phyloP scores from a whole-genome alignment of 75 land plant species.

The Cunninghamia lanceolata region DNA sequence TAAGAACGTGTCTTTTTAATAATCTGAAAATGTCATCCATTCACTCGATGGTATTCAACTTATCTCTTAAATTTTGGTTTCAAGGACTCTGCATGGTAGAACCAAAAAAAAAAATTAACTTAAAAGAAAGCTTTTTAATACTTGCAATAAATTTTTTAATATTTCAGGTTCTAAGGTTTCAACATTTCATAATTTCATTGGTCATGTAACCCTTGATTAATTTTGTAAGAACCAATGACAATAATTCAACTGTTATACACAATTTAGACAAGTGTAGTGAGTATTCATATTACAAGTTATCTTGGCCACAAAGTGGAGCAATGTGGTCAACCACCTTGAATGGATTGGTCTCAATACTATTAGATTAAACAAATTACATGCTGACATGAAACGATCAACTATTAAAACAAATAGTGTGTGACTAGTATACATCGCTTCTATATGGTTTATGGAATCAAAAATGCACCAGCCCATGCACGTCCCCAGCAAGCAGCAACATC shows the following conservation, averaged over 20 bases:
- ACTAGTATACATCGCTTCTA: neutral
- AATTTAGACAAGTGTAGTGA: neutral
- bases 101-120: too few relatives aligned
- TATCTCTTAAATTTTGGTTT: neutral
- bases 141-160: too few relatives aligned
- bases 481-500: neutral
- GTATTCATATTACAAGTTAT: neutral
- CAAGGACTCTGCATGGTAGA: neutral
- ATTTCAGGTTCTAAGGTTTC: neutral
- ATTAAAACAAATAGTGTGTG: neutral
- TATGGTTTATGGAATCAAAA: neutral
- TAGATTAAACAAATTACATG: neutral
- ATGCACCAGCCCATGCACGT: neutral
- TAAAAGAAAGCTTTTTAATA: too few relatives aligned
- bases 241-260: neutral
- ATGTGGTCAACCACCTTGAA: neutral
- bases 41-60: neutral
- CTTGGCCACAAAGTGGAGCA: neutral
- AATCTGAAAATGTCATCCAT: neutral
- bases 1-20: neutral
- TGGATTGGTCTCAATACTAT: neutral
- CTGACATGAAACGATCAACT: neutral
- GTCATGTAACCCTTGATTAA: neutral
- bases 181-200: neutral
- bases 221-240: neutral